Base-by-base conservation (phyloP, 2,329 filamentous ascomycete species). In the Epichloe coenophiala region DNA sequence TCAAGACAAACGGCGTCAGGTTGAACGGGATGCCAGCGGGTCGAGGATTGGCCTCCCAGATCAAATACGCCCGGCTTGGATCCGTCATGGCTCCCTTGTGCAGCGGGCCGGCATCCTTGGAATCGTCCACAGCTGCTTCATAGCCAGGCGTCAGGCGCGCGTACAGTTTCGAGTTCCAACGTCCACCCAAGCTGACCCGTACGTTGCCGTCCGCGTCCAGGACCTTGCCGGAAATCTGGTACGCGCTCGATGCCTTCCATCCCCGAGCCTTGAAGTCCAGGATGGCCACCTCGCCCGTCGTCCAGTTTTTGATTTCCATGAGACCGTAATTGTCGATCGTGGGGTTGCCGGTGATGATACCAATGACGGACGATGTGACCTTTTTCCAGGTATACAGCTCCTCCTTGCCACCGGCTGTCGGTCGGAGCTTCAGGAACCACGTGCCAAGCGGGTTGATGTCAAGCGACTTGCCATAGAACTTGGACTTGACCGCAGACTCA, bases 371-470 rank as follows among this genome's bases (percentile, higher is more conserved):
- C 1, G 89, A 93, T 1, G 90, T 97, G 17, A 96, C 89, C 71
- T 98, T 98, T 70, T 96, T 97, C 93, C 93, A 98, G 17, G 91
- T 96, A 68, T 95, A 98, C 2, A 96, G 73, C 58, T 98, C 93
- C 56, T 86, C 83, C 59, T 85, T 83, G 9, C 82, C 84, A 3
- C 85, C 88, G 3, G 80, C 74, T 1, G 77, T 78, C 0, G 90
- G 88, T 1, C 88, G 83, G 31, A 98, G 74, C 61, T 78, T 87
- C 53, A 97, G 71, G 71, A 97, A 98, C 93, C 93, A 98, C 7
- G 93, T 98, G 36, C 93, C 93, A 9, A 97, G 78, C 3, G 88
- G 89, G 61, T 96, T 94, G 67, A 97, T 89, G 60, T 98, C 93
- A 63, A 98, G 97, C 0, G 90, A 95, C 64, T 91, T 95, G 59